phyloP scores from a whole-genome alignment of 371 early-diverging fungal genomes.

The Rhizopus delemar region DNA sequence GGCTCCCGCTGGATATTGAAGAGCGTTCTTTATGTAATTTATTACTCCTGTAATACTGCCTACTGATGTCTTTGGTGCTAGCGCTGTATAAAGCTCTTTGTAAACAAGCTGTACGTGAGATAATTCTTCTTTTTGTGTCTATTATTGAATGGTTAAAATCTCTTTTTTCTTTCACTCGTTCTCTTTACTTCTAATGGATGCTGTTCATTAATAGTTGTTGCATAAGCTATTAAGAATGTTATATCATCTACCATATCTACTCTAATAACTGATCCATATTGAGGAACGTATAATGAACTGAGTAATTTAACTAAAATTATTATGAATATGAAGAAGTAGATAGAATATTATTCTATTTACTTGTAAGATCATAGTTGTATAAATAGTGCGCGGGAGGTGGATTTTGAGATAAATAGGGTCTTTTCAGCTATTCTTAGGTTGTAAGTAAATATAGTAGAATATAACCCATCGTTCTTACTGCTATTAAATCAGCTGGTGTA shows the following conservation, averaged over 20 bases:
- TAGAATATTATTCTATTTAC: slow-evolving; percentile 25
- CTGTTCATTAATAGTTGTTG: slow-evolving; percentile 51
- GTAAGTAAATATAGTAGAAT: no score
- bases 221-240: slow-evolving; percentile 63
- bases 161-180: neutral
- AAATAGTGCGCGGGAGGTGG: slow-evolving; percentile 56
- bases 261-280: slow-evolving; percentile 40
- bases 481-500: slow-evolving; percentile 66
- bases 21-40: slow-evolving; percentile 30
- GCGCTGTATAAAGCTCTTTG: slow-evolving; percentile 19
- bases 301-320: slow-evolving; percentile 45
- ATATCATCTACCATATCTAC: slow-evolving; percentile 60
- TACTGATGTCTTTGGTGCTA: slow-evolving; percentile 26
- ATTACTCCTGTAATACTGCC: slow-evolving; percentile 31
- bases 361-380: slow-evolving; percentile 61
- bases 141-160: neutral
- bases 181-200: slow-evolving; percentile 22
- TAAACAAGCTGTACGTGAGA: slow-evolving; percentile 14
- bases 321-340: neutral
- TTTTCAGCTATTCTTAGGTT: slow-evolving; percentile 35
- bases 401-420: slow-evolving; percentile 40
- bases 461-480: slow-evolving; percentile 28
- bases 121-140: slow-evolving; percentile 25
- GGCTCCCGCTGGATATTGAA: slow-evolving; percentile 51
- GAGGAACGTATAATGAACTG: slow-evolving; percentile 51